Evolutionary conservation across 2,329 filamentous ascomycete genomes (phyloP), one percentile per base, ranked within the genome.

Genomic region (Orbilia brochopaga): DNA sequence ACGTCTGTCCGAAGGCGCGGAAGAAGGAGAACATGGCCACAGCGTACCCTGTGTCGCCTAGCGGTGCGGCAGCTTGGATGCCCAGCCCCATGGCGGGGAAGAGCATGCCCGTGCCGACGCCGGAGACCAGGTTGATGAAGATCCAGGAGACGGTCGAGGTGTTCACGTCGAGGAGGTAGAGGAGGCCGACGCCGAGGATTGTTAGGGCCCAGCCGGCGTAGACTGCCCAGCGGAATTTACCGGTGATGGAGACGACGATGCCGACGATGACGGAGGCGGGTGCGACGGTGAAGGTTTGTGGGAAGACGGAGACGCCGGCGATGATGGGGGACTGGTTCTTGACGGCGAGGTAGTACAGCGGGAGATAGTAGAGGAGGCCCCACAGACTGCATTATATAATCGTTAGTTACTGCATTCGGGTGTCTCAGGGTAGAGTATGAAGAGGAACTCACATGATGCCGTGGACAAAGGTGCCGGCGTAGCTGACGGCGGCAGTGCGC

Each of bases 11-110:
- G 23, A 90, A 83, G 1, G 84, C 83, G 13, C 87, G 84, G 75
- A 87, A 83, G 80, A 91, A 90, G 59, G 83, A 84, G 79, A 87
- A 89, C 80, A 90, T 85, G 10, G 85, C 87, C 0, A 84, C 83
- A 0, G 86, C 84, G 69, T 86, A 85, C 0, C 86, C 84, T 44
- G 87, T 83, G 75, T 88, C 84, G 64, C 83, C 81, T 66, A 82
- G 82, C 0, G 81, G 80, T 1, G 84, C 82, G 0, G 86, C 82
- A 6, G 87, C 87, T 78, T 90, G 88, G 23, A 89, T 83, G 1
- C 85, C 83, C 35, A 88, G 84, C 0, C 81, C 82, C 79, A 88
- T 85, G n/a, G 83, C 81, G 0, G 88, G 85, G 78, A 89, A 88
- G 4, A 90, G 80, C 61, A 89, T 82, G 1, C 88, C 88, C 1